A percentile compares a stretch with the other conserved stretches of the same genome.
Evolutionary conservation across 1,284 basidiomycete species (phyloP).

Genomic region (Kwoniella shivajii): DNA sequence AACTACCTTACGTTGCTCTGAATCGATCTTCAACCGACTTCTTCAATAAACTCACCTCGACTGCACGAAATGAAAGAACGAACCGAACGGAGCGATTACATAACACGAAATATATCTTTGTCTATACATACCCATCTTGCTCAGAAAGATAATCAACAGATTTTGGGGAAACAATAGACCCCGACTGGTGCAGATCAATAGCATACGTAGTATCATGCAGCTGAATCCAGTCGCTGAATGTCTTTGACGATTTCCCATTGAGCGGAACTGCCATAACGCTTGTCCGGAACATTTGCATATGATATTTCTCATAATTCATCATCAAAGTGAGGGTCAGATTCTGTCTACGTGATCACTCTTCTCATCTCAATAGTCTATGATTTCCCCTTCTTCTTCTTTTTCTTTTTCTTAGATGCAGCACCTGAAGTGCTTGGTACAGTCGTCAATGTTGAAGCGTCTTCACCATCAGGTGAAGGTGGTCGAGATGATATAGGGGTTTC

Average conservation of each 20-base stretch:
- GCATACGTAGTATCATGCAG: too few species aligned
- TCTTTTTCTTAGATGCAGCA: slow-evolving; percentile 37
- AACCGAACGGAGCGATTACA: slow-evolving; percentile 7
- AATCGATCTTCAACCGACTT: not conserved
- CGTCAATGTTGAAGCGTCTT: not conserved
- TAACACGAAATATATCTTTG: not conserved
- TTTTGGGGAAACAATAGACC: too few species aligned
- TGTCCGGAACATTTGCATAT: too few species aligned
- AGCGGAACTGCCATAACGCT: too few species aligned
- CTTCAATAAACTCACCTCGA: not conserved
- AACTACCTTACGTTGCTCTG: slow-evolving; percentile 48
- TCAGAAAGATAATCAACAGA: too few species aligned
- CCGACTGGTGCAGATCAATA: too few species aligned
- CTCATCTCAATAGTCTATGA: slow-evolving; percentile 2
- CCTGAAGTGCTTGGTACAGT: not conserved
- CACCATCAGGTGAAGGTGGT: slow-evolving; percentile 15
- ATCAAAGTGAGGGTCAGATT: too few species aligned
- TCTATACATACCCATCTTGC: not conserved
- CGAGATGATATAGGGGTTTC: slow-evolving; percentile 17
- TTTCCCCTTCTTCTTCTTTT: slow-evolving; percentile 48
- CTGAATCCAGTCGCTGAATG: too few species aligned
- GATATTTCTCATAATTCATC: too few species aligned
- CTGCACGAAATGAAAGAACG: slow-evolving; percentile 5
- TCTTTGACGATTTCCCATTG: too few species aligned
- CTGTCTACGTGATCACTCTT: too few species aligned